Evolutionary conservation across 768 basidiomycete genomes (phyloP), one percentile per base, ranked within the genome.

Genomic region (Trametes gibbosa): DNA sequence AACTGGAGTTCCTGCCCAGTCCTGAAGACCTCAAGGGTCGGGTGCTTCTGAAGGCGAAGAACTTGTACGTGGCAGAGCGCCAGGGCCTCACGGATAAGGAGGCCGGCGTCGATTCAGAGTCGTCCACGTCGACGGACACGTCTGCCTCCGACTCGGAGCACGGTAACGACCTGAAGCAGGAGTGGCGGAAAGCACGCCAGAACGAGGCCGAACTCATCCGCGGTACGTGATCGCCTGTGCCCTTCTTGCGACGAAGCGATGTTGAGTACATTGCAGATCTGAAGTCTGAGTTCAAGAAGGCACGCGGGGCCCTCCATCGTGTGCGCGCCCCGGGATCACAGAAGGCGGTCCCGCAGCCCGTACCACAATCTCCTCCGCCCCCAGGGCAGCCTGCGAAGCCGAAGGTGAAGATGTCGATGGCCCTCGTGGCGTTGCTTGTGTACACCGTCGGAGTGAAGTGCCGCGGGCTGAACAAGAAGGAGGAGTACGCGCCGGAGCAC

Each of bases 361-460:
- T 34, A 7, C 50, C 53, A 35, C 54, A 52, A 51, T 40, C 47
- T 8, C 55, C 58, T 1, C 47, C 57, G 6, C 29, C 56, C 4
- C 17, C 48, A 16, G 55, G 29, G 1, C 49, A 53, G 16, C 61
- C 69, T 35, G 66, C 65, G 10, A 89, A 86, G 66, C 66, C 65
- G 10, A 89, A 86, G 66, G 73, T 74, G 23, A 85, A 84, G 66
- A 94, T 93, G 85, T 95, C 95, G 0, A 69, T 81, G 24, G 79
- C 81, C 2, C 81, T 98, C 1, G 83, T 84, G 1, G 76, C 82
- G 1, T 79, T 98, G 12, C 81, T 98, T 19, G 89, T 98, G 25
- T 98, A 98, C 73, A 98, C 96, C 5, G 85, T 96, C 53, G 96
- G 96, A 5, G 92, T 98, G 61, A 96, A 96, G 72, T 97, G 91